Evolutionary conservation across 768 basidiomycete species (phyloP).

Genomic region (Chalciporus sphaerocephalus): DNA sequence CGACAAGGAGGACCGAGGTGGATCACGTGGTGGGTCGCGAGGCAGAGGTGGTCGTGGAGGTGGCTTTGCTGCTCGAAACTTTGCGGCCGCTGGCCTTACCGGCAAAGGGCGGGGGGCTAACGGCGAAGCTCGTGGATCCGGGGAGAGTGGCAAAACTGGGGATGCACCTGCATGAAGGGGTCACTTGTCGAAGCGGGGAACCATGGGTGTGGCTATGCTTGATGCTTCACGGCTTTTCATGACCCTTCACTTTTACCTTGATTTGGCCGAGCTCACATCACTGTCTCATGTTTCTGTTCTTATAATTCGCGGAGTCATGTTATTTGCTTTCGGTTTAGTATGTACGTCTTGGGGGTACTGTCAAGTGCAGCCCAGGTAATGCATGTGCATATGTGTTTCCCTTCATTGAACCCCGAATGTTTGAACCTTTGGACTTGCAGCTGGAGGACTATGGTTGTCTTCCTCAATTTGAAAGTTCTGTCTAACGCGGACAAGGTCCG

Average conservation of each 20-base stretch:
- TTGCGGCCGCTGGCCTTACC: slow-evolving; percentile 67
- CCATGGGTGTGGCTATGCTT: slow-evolving; percentile 12
- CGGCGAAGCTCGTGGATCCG: slow-evolving; percentile 27
- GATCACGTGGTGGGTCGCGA: slow-evolving; percentile 49
- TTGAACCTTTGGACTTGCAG: too few species aligned
- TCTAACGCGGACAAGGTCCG: not conserved
- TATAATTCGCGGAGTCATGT: slow-evolving; percentile 20
- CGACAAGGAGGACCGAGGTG: slow-evolving; percentile 44
- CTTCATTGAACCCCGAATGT: too few species aligned
- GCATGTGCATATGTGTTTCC: slow-evolving; percentile 16
- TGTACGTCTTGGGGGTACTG: slow-evolving; percentile 17
- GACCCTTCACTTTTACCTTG: slow-evolving; percentile 13
- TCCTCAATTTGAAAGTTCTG: too few species aligned
- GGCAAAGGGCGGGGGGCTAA: slow-evolving; percentile 29
- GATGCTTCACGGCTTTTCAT: slow-evolving; percentile 18
- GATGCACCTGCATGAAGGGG: slow-evolving; percentile 23
- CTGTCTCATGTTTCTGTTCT: slow-evolving; percentile 11
- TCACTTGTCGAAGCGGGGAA: slow-evolving; percentile 16
- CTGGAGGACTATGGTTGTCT: too few species aligned
- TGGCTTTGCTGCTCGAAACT: slow-evolving; percentile 55
- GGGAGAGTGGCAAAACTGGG: slow-evolving; percentile 26
- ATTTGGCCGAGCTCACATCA: slow-evolving; percentile 8
- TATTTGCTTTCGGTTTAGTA: slow-evolving; percentile 20
- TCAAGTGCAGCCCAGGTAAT: slow-evolving; percentile 16
- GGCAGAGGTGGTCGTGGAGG: slow-evolving; percentile 49